phyloP scores from a whole-genome alignment of 2,329 filamentous ascomycete genomes.

The Aspergillus sp. region DNA sequence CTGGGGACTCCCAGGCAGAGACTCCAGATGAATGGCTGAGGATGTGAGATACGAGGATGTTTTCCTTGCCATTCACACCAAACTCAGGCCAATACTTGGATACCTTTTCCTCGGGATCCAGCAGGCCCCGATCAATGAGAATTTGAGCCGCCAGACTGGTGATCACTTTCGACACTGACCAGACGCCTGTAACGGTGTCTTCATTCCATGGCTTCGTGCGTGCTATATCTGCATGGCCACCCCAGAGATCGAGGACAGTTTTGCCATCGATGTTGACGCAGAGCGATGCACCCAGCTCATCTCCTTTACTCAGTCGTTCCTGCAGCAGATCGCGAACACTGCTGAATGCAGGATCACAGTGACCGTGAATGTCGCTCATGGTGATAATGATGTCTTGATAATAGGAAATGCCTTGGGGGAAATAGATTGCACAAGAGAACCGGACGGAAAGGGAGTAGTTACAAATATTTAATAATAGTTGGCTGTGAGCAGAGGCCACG shows the following conservation, averaged over 20 bases:
- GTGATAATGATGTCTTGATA: not conserved
- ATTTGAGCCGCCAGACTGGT: conserved; percentile 19
- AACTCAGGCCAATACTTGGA: conserved; percentile 31
- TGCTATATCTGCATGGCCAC: conserved; percentile 23
- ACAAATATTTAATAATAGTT: no score
- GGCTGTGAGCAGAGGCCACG: no score
- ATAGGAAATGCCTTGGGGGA: no score
- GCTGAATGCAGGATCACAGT: conserved; percentile 30
- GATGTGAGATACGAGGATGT: conserved; percentile 20
- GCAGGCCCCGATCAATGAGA: conserved; percentile 20
- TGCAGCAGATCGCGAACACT: conserved; percentile 28
- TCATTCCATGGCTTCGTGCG: conserved; percentile 33
- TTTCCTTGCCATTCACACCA: conserved; percentile 24
- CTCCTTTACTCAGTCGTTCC: conserved; percentile 27
- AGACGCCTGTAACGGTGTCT: conserved; percentile 26
- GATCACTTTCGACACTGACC: conserved; percentile 23
- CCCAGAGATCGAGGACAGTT: conserved; percentile 42
- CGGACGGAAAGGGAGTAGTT: no score
- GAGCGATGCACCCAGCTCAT: conserved; percentile 41
- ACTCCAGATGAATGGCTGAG: conserved; percentile 17
- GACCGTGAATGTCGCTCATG: conserved; percentile 25
- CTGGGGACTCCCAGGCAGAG: conserved; percentile 20
- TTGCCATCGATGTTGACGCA: conserved; percentile 42
- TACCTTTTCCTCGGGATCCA: conserved; percentile 21
- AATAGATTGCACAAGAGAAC: no score